Conservation (phyloP, 495 filamentous ascomycete species). For the Hyaloscypha bicolor region DNA sequence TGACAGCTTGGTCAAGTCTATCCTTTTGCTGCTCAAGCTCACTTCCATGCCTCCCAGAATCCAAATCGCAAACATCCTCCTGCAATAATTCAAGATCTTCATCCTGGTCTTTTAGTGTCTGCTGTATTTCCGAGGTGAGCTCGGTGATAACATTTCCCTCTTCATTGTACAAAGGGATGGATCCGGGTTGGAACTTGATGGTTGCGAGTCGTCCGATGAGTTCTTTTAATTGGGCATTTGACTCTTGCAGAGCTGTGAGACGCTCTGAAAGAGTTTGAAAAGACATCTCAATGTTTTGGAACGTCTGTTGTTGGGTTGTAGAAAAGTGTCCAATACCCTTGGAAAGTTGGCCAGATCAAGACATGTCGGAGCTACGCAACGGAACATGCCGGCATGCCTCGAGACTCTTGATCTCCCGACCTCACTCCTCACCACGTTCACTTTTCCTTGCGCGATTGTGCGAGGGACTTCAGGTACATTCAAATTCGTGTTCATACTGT, state of each 20-base stretch:
- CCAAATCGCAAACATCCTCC: slow-evolving; percentile 75
- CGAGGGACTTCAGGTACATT: slow-evolving; percentile 1
- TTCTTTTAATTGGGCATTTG: slow-evolving; percentile 67
- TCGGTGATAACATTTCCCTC: slow-evolving; percentile 70
- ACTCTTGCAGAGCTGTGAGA: slow-evolving; percentile 67
- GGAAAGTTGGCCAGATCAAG: slow-evolving; percentile 24
- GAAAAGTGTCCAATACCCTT: slow-evolving; percentile 7
- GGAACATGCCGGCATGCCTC: slow-evolving; percentile 13
- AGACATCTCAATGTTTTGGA: slow-evolving; percentile 48
- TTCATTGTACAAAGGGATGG: slow-evolving; percentile 53
- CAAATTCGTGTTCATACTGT: not conserved
- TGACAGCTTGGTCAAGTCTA: slow-evolving; percentile 31
- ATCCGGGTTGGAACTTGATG: slow-evolving; percentile 65
- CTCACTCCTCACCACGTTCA: not conserved
- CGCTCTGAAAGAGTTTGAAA: slow-evolving; percentile 64
- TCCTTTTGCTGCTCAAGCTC: slow-evolving; percentile 33
- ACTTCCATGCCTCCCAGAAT: slow-evolving; percentile 43
- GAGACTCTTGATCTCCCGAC: not conserved
- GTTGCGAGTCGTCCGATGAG: slow-evolving; percentile 74
- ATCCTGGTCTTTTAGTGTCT: slow-evolving; percentile 79
- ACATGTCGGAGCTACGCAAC: slow-evolving; percentile 1
- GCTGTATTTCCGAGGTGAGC: slow-evolving; percentile 79
- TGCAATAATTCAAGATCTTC: slow-evolving; percentile 81
- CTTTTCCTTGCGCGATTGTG: not conserved
- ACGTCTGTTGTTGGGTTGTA: slow-evolving; percentile 1